Percentiles rank a stretch among this genome's conserved stretches.
Evolutionary conservation across 805 yeast genomes (phyloP).

Genomic region (Saccharomycopsis amapae): DNA sequence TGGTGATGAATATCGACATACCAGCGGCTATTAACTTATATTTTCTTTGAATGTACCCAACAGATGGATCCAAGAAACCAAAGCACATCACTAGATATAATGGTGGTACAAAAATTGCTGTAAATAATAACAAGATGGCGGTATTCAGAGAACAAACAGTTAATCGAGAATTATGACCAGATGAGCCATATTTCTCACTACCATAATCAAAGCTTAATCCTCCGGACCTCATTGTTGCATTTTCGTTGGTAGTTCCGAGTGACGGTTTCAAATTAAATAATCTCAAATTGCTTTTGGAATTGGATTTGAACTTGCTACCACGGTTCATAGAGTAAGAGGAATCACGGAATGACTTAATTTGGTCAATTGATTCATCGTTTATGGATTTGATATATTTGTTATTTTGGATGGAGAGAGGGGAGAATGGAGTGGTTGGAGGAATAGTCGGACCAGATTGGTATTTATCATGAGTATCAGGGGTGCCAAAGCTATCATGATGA

Average conservation of each 20-base stretch:
- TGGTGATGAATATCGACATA: slow-evolving; percentile 15
- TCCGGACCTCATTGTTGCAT: background rate
- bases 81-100: slow-evolving; percentile 19
- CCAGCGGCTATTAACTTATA: slow-evolving; percentile 20
- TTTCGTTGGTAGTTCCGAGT: background rate
- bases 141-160: slow-evolving; percentile 13
- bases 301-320: slow-evolving; percentile 5
- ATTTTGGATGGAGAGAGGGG: slow-evolving; percentile 18
- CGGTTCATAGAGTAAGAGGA: slow-evolving; percentile 5
- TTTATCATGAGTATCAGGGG: background rate
- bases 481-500: background rate
- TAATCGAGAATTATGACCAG: background rate
- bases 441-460: background rate
- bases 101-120: slow-evolving; percentile 21
- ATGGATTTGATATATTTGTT: slow-evolving; percentile 14
- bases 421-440: slow-evolving; percentile 14
- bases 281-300: slow-evolving; percentile 12
- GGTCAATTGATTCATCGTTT: slow-evolving; percentile 11
- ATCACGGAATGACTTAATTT: slow-evolving; percentile 5
- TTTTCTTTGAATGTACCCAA: slow-evolving; percentile 18
- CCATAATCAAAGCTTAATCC: background rate
- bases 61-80: slow-evolving; percentile 20
- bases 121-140: slow-evolving; percentile 11
- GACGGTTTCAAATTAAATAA: slow-evolving; percentile 18
- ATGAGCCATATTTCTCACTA: slow-evolving; percentile 6